Conservation (phyloP, 1,284 basidiomycete species). For the Pseudozyma tsukubaensis region DNA sequence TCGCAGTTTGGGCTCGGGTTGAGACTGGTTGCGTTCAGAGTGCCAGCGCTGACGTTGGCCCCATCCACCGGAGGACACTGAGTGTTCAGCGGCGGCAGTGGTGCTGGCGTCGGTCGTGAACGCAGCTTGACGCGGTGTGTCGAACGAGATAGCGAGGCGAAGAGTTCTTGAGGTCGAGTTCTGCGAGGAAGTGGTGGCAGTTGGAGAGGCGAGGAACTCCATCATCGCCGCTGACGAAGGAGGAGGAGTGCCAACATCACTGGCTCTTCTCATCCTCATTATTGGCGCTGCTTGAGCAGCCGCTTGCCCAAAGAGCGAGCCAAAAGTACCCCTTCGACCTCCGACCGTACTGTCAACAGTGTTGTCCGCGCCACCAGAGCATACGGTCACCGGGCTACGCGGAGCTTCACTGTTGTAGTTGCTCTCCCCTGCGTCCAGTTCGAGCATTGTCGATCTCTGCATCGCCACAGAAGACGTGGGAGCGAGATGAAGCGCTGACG, state of each 20-base stretch:
- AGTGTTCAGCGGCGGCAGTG: neutral
- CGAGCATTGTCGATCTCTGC: neutral
- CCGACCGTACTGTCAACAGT: neutral
- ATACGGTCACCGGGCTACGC: conserved; percentile 1
- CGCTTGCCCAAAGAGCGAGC: conserved; percentile 5
- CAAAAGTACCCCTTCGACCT: conserved; percentile 17
- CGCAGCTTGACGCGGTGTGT: conserved; percentile 5
- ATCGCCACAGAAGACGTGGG: neutral
- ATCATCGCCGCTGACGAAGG: conserved; percentile 31
- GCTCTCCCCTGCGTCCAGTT: neutral
- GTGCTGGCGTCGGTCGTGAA: neutral
- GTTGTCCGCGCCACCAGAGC: neutral
- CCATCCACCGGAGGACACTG: conserved; percentile 8
- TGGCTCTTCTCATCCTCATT: neutral
- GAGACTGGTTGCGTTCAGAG: conserved; percentile 7
- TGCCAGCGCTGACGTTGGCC: conserved; percentile 17
- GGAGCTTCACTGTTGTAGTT: conserved; percentile 2
- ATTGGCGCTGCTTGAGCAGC: neutral
- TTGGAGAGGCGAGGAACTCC: conserved; percentile 19
- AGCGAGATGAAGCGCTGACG: conserved; percentile 15
- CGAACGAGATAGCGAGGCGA: neutral
- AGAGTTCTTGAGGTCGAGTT: too few species aligned
- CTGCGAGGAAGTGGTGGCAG: neutral
- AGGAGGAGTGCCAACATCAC: conserved; percentile 8
- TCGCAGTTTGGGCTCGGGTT: conserved; percentile 2